A percentile compares a stretch with the other conserved stretches of the same genome.
Conservation (phyloP, 768 basidiomycete genomes). For the Lentinula edodes region DNA sequence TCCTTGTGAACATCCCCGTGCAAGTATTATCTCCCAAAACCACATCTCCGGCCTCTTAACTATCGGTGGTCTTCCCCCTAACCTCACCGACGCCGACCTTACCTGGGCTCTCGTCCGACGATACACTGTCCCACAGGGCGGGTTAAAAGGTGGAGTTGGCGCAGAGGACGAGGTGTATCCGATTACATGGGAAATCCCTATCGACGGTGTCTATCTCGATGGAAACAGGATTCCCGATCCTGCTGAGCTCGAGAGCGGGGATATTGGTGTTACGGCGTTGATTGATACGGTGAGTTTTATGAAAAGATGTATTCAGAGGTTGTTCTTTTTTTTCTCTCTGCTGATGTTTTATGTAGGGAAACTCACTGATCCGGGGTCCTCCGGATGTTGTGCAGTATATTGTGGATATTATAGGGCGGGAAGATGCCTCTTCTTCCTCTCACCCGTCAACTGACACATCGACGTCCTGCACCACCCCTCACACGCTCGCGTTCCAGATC, state of each 20-base stretch:
- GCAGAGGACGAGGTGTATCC: conserved; percentile 59
- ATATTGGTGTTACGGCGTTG: conserved; percentile 55
- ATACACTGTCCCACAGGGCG: conserved; percentile 48
- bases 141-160: conserved; percentile 48
- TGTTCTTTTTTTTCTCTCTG: too few relatives aligned
- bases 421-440: background rate
- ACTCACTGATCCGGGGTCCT: conserved; percentile 73
- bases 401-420: conserved; percentile 24
- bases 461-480: conserved; percentile 44
- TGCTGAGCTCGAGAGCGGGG: conserved; percentile 50
- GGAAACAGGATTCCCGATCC: conserved; percentile 30
- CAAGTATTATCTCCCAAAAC: background rate
- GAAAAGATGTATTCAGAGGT: too few relatives aligned
- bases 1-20: too few relatives aligned
- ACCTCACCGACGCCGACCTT: conserved; percentile 40
- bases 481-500: conserved; percentile 63
- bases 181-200: conserved; percentile 64
- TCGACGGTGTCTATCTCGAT: conserved; percentile 72
- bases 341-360: conserved; percentile 41
- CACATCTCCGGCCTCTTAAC: conserved; percentile 46
- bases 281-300: conserved; percentile 57
- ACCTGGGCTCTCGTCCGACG: conserved; percentile 62
- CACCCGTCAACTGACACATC: background rate
- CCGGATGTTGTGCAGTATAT: conserved; percentile 44
- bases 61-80: conserved; percentile 57